Evolutionary conservation across 129 eudicot species (phyloP), one percentile per base, ranked within the genome.

Genomic region (Mikania micrantha): DNA sequence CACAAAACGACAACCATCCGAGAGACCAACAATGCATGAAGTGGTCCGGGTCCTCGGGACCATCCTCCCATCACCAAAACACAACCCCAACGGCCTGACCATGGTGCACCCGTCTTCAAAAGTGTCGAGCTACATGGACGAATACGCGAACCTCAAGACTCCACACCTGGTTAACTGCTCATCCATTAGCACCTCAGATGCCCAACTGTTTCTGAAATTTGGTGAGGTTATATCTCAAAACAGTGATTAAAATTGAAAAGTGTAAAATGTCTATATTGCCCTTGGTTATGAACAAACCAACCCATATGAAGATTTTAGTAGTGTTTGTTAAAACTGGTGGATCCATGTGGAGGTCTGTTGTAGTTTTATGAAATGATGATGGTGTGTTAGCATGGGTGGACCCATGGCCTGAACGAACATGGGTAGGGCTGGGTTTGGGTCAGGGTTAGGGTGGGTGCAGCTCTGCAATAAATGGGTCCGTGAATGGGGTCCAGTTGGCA

Each of bases 181-280:
- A 21, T 85, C 97, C 69, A 81, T 90, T 77, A 94, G 99, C 84
- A 90, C 97, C 19, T 90, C 99, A 2, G 99, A 94, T 74, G 99
- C 97, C 27, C 93, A 94, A 67, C 90, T 94, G 44, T 94, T 94
- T 69, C 88, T 89, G 0, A 90, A 89, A 62, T 94, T 94, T 60
- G 97, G 95, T 38, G 93, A 94, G 78, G 95, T 87, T n/a, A 94
- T 94, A 53, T 89, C 99, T 31, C 94, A 94, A 80, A 94, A 90
- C 82, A 90, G 87, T 64, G 80, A 52, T 67, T 71, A 79, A 19
- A 47, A 5, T 12, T 47, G 0, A 22, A 0, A 40, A 8, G 60
- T 34, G 39, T 44, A 15, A 68, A 76, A 60, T 76, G 80, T 68
- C 80, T 76, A 76, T 76, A 68, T 60, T 47, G 70, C 13, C 80